Base-by-base conservation (phyloP, 495 filamentous ascomycete genomes). In the Aspergillus sclerotiicarbonarius region DNA sequence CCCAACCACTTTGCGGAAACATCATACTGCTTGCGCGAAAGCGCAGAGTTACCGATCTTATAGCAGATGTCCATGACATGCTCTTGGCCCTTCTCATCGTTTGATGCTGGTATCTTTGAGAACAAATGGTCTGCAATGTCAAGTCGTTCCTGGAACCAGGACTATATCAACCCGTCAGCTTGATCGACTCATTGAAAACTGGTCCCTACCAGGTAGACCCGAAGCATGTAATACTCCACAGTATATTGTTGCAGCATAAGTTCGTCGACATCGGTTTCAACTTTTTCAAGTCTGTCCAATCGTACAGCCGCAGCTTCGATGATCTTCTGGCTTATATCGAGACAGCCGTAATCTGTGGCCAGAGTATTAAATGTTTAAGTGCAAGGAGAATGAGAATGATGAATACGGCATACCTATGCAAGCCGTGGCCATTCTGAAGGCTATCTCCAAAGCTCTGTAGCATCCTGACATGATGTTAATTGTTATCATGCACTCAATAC, bases 101-200 rank as follows among this genome's bases (percentile, higher is more conserved):
- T 66, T 9, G 76, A 66, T 8, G 66, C 58, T 25, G 77, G 71
- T 8, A 80, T 67, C 61, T 89, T 88, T 15, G 74, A 74, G 69
- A 87, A 92, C 75, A 93, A 81, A 67, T 89, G 84, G 53, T 94
- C 89, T 9, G 90, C 89, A 31, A 95, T 77, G 56, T 92, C 87
- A 29, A 86, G 73, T 31, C 87, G 80, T 44, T 80, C 78, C 65
- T 90, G 84, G 47, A 80, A 77, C 88, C 86, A 93, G 29, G 87
- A 82, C 88, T 95, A 60, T 1, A 29, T n/a, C 37, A 25, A 7
- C 1, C 21, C 8, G 39, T 58, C 39, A 58, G 57, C 51, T 2
- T 37, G n/a, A 18, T 6, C 13, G 33, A 9, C 0, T 44, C 19
- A 53, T 6, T 4, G 5, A 8, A 43, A 29, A 12, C 46, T 53